phyloP scores from a whole-genome alignment of 805 yeast species.

The Trichomonascus vanleenenianus region DNA sequence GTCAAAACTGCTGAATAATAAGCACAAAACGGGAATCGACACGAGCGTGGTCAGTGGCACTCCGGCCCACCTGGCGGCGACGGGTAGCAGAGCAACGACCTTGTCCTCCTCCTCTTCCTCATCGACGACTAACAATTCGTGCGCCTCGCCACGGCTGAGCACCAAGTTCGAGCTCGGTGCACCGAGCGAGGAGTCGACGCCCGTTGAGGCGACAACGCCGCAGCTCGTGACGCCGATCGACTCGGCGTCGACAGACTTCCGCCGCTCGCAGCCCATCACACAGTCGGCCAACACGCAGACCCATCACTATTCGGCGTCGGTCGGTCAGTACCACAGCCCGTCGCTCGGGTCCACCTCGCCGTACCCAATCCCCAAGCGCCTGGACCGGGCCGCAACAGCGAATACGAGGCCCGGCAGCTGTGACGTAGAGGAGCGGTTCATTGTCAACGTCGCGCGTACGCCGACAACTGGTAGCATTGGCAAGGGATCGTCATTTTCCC shows the following conservation, averaged over 20 bases:
- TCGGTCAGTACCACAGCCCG: neutral
- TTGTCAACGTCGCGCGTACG: constrained; percentile 42
- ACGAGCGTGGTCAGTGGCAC: neutral
- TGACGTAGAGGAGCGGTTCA: constrained; percentile 77
- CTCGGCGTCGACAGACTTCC: neutral
- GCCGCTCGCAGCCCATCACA: neutral
- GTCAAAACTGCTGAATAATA: constrained; percentile 9
- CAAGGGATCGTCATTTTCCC: constrained; percentile 28
- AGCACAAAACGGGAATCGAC: neutral
- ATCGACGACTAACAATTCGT: neutral
- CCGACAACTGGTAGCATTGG: constrained; percentile 36
- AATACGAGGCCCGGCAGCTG: constrained; percentile 20
- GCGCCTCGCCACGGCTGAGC: neutral
- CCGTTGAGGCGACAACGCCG: neutral
- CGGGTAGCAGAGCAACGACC: neutral
- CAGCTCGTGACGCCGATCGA: neutral
- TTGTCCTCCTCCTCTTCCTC: neutral
- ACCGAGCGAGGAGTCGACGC: constrained; percentile 4
- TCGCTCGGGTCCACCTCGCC: neutral
- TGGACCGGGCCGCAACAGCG: constrained; percentile 11
- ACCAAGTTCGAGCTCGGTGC: constrained; percentile 8
- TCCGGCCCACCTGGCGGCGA: neutral
- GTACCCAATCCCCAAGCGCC: constrained; percentile 7
- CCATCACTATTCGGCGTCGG: neutral
- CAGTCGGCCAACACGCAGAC: neutral